phyloP scores from a whole-genome alignment of 1,284 basidiomycete species.

The Moesziomyces sp. region DNA sequence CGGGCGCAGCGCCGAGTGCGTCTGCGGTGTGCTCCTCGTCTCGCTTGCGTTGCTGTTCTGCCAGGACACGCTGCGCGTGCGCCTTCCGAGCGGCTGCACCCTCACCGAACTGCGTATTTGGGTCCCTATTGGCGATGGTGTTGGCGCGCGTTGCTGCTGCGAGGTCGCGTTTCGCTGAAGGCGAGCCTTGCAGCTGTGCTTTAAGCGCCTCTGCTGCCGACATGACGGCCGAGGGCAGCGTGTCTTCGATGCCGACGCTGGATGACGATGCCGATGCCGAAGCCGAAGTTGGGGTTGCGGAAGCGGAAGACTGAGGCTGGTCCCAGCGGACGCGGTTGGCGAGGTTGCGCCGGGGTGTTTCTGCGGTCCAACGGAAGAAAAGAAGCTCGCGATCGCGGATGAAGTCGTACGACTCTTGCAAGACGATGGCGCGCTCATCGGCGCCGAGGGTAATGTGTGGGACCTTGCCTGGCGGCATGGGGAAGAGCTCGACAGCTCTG shows the following conservation, averaged over 20 bases:
- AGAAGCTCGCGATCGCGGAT: conserved; percentile 62
- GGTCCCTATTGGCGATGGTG: conserved; percentile 40
- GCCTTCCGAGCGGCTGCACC: conserved; percentile 46
- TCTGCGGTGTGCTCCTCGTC: conserved; percentile 39
- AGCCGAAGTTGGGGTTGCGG: conserved; percentile 7
- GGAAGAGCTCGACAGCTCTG: conserved; percentile 59
- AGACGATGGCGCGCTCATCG: conserved; percentile 56
- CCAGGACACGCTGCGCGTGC: conserved; percentile 45
- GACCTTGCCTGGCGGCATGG: conserved; percentile 57
- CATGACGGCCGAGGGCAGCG: conserved; percentile 2
- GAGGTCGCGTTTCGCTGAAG: conserved; percentile 20
- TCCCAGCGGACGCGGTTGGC: conserved; percentile 58
- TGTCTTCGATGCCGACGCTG: background rate
- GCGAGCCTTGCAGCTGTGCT: conserved; percentile 18
- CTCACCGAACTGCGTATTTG: conserved; percentile 37
- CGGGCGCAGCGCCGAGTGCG: conserved; percentile 22
- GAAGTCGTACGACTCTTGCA: conserved; percentile 60
- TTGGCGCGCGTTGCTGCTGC: conserved; percentile 34
- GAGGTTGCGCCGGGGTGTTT: conserved; percentile 46
- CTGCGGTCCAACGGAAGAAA: conserved; percentile 59
- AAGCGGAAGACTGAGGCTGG: conserved; percentile 13
- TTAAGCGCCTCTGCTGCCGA: conserved; percentile 19
- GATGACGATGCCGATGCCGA: conserved; percentile 28
- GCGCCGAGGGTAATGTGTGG: conserved; percentile 58
- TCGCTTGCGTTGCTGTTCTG: conserved; percentile 44